Conservation (phyloP, 768 basidiomycete genomes). For the Psilocybe cubensis region DNA sequence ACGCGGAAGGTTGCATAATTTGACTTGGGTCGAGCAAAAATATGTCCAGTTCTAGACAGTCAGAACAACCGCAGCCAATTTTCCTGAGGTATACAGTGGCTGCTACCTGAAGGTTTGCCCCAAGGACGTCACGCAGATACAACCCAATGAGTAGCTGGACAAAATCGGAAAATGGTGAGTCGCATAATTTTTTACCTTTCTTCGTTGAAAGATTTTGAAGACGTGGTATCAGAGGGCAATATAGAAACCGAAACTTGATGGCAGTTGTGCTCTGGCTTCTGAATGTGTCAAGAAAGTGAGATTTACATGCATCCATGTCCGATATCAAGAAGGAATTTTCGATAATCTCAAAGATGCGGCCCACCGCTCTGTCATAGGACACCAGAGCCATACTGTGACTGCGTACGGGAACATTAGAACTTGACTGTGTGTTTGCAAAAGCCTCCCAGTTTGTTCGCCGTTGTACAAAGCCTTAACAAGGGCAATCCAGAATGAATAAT, state of each 20-base stretch:
- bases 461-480: conserved; percentile 26
- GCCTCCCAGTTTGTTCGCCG: conserved; percentile 11
- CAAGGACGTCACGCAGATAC: conserved; percentile 33
- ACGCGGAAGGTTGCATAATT: conserved; percentile 20
- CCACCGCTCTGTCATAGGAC: conserved; percentile 17
- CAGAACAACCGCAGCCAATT: conserved; percentile 34
- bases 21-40: conserved; percentile 26
- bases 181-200: conserved; percentile 17
- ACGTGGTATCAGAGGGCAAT: conserved; percentile 28
- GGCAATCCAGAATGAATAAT: conserved; percentile 25
- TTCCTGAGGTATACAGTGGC: conserved; percentile 26
- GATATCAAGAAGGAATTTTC: conserved; percentile 26
- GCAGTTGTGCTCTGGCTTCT: conserved; percentile 11
- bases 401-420: not conserved
- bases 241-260: conserved; percentile 27
- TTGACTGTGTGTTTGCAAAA: conserved; percentile 9
- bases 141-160: conserved; percentile 29
- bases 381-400: not conserved
- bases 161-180: conserved; percentile 31
- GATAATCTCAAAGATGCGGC: conserved; percentile 27
- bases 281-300: conserved; percentile 25
- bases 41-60: conserved; percentile 29
- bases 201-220: conserved; percentile 22
- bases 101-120: conserved; percentile 17
- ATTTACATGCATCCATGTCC: conserved; percentile 21